Evolutionary conservation across 306 rosid species (phyloP).

Genomic region (Chamaecrista fasciculata): DNA sequence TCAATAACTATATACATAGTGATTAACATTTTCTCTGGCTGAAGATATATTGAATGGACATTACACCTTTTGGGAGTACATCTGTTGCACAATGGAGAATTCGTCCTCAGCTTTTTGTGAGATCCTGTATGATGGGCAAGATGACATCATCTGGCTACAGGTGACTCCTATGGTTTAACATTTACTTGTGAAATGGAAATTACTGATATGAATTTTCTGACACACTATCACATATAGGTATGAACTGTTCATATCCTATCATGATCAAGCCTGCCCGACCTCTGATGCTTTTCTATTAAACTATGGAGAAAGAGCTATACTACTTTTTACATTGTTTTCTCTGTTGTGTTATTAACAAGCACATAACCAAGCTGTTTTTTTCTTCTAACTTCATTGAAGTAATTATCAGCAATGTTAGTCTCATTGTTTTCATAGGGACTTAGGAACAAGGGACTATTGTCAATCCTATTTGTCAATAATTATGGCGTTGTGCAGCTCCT

Average conservation of each 20-base stretch:
- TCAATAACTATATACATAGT: background rate
- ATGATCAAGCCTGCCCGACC: constrained; percentile 2
- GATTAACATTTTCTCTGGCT: constrained; percentile 12
- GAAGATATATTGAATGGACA: constrained; percentile 58
- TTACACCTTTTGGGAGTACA: constrained; percentile 67
- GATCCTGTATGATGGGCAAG: constrained; percentile 43
- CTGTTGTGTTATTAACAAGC: background rate
- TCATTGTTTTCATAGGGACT: constrained; percentile 3
- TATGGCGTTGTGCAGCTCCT: background rate
- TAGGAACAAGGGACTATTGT: background rate
- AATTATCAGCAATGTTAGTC: background rate
- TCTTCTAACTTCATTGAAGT: constrained; percentile 1
- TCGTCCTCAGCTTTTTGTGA: constrained; percentile 59
- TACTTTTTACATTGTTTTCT: background rate
- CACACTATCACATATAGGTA: background rate
- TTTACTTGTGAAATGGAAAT: constrained; percentile 9
- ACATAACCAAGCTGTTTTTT: constrained; percentile 4
- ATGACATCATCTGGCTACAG: constrained; percentile 43
- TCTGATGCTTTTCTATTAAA: constrained; percentile 6
- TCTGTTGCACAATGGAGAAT: constrained; percentile 84
- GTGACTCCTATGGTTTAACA: constrained; percentile 41
- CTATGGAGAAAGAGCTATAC: background rate
- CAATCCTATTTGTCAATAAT: background rate
- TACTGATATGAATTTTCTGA: background rate
- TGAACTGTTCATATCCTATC: constrained; percentile 5